Conservation (phyloP, 108 stramenopile genomes). For the Nannochloropsis oceanica region DNA sequence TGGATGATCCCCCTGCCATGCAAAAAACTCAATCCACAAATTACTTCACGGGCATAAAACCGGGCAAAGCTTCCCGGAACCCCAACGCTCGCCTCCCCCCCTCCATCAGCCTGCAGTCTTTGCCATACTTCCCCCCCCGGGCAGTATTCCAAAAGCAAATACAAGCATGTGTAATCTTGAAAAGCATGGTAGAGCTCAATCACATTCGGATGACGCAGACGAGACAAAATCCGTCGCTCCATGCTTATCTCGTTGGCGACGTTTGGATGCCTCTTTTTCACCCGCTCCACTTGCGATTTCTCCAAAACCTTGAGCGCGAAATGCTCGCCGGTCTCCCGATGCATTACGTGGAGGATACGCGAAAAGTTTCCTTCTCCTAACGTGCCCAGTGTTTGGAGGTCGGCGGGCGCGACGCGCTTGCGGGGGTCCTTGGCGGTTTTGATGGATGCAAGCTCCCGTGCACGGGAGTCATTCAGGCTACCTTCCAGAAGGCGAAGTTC, state of each 20-base stretch:
- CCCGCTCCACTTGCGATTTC: conserved; percentile 65
- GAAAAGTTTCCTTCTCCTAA: conserved; percentile 66
- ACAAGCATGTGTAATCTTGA: conserved; percentile 56
- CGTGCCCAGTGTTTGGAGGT: conserved; percentile 13
- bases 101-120: conserved; percentile 31
- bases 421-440: background rate
- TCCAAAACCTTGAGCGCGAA: conserved; percentile 92
- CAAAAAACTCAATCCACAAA: conserved; percentile 72
- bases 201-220: background rate
- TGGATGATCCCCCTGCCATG: conserved; percentile 79
- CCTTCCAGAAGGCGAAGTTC: background rate
- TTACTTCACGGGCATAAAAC: conserved; percentile 61
- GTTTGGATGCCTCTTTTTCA: conserved; percentile 79
- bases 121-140: conserved; percentile 75
- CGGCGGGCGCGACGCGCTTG: background rate
- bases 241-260: conserved; percentile 89
- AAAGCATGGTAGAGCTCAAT: conserved; percentile 58
- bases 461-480: background rate
- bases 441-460: background rate
- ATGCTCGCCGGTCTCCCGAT: conserved; percentile 58
- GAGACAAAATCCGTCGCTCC: conserved; percentile 65
- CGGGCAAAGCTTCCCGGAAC: conserved; percentile 53
- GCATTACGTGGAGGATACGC: conserved; percentile 53
- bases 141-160: conserved; percentile 73
- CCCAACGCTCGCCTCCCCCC: conserved; percentile 18